Evolutionary conservation across 2,329 filamentous ascomycete genomes (phyloP).

Genomic region (Monilinia aucupariae): DNA sequence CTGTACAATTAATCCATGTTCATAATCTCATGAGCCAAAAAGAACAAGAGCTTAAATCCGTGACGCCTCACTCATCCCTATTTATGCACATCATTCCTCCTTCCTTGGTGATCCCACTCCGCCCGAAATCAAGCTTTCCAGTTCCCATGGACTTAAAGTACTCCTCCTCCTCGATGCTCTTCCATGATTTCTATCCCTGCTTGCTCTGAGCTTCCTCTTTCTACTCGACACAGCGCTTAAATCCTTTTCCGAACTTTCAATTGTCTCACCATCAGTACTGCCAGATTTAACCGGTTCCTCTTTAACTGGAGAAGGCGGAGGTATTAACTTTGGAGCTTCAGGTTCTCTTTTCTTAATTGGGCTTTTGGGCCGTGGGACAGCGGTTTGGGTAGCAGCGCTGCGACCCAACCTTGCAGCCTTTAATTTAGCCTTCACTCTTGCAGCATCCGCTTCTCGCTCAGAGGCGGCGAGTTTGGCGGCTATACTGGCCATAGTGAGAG

Average conservation of each 20-base stretch:
- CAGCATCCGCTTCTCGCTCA: slow-evolving; percentile 58
- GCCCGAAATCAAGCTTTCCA: slow-evolving; percentile 57
- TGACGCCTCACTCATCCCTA: slow-evolving; percentile 5
- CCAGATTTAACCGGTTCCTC: slow-evolving; percentile 19
- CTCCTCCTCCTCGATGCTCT: slow-evolving; percentile 61
- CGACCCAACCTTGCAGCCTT: slow-evolving; percentile 45
- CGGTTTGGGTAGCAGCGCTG: slow-evolving; percentile 3
- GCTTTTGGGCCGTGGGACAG: slow-evolving; percentile 2
- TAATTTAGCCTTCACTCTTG: slow-evolving; percentile 57
- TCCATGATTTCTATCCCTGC: slow-evolving; percentile 34
- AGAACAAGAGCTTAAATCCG: slow-evolving; percentile 2
- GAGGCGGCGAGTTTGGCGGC: slow-evolving; percentile 59
- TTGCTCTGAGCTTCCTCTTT: slow-evolving; percentile 40
- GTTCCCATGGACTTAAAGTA: slow-evolving; percentile 69
- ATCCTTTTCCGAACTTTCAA: slow-evolving; percentile 14
- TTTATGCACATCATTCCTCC: neutral
- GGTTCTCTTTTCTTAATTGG: slow-evolving; percentile 6
- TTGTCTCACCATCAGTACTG: neutral
- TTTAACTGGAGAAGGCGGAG: slow-evolving; percentile 29
- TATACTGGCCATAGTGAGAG: slow-evolving; percentile 56
- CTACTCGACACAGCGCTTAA: slow-evolving; percentile 19
- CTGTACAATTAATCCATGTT: slow-evolving; percentile 6
- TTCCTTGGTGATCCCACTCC: slow-evolving; percentile 18
- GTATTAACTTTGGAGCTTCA: slow-evolving; percentile 31
- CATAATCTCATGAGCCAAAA: slow-evolving; percentile 12